phyloP scores from a whole-genome alignment of 2,329 filamentous ascomycete genomes.

The Shiraia bambusicola region DNA sequence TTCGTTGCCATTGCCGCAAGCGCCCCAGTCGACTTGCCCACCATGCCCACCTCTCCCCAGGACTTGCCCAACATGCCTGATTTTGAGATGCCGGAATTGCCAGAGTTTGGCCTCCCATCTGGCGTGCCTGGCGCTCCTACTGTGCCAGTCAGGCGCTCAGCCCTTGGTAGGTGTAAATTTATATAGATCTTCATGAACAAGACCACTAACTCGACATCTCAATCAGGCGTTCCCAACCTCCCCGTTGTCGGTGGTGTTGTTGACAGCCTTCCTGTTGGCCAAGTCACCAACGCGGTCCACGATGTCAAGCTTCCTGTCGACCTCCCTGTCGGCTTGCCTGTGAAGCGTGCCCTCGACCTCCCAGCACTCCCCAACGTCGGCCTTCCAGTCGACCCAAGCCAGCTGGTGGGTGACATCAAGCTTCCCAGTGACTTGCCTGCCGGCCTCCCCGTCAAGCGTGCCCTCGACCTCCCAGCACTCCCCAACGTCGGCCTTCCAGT shows the following conservation, averaged over 20 bases:
- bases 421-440: not conserved
- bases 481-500: not conserved
- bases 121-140: no score
- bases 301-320: constrained; percentile 1
- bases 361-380: not conserved
- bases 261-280: not conserved
- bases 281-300: not conserved
- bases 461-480: constrained; percentile 1
- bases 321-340: not conserved
- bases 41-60: no score
- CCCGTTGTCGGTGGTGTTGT: not conserved
- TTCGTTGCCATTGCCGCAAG: constrained; percentile 8
- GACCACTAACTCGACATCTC: not conserved
- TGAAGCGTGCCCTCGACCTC: not conserved
- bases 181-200: no score
- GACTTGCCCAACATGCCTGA: not conserved
- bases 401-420: not conserved
- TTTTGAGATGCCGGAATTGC: not conserved
- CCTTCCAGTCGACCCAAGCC: not conserved
- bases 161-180: no score
- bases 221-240: not conserved
- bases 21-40: constrained; percentile 5
- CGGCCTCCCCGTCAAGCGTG: not conserved
- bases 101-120: not conserved
- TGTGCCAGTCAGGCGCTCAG: no score